Base-by-base conservation (phyloP, 805 yeast species). In the Lachancea lanzarotensis region DNA sequence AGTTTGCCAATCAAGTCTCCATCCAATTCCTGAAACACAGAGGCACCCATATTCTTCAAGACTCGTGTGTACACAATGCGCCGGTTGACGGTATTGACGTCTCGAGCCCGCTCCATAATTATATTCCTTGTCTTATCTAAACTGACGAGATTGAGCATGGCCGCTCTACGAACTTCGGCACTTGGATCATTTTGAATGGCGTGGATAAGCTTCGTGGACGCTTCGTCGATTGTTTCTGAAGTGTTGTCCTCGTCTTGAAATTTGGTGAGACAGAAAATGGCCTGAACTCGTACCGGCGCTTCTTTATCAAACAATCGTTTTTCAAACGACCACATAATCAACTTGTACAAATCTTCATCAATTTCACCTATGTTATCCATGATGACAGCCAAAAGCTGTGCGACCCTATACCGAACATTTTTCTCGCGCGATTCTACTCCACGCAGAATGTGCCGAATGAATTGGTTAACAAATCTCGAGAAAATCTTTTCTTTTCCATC, bases 161-260 rank as follows among this genome's bases (percentile, higher is more conserved):
- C 91, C 0, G 95, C 89, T 48, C 95, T 73, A 52, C 98, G 74
- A 1, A 90, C 96, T 50, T 93, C 98, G 0, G 96, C 81, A 54
- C 83, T 82, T 2, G 86, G 76, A 64, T 91, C 98, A 56, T 82
- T 77, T 55, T 79, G 82, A 53, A 87, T 69, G 0, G 81, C 72
- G n/a, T 62, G 61, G 42, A 75, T 54, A 30, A 79, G 64, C 34
- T 68, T 68, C 36, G 71, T 67, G 2, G 76, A 71, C 6, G 79
- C 78, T 47, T 71, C 71, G 46, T 72, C 71, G 26, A 69, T 57
- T 29, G 62, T 69, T 42, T 67, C 65, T 36, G 61, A 68, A 45
- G 60, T 57, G 41, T 60, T 57, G 41, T 54, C 54, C 35, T 72
- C 76, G 26, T 74, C 76, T 62, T 90, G 96, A 53, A 91, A 81